Base-by-base conservation (phyloP, 441 rosid genomes). In the Pelargonium cotyledonis region DNA sequence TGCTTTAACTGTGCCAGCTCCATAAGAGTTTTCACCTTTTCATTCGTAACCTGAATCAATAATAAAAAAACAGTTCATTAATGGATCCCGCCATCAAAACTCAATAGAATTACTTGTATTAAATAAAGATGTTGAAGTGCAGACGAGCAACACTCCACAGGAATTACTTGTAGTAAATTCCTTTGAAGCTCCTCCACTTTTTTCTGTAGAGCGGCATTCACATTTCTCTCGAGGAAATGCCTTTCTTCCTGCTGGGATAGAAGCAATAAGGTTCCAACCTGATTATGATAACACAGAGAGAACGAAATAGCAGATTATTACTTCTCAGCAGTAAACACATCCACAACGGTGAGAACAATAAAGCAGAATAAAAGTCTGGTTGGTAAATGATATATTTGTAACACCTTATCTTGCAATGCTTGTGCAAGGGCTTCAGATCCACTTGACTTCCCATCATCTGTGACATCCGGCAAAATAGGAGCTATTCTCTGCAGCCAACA, bases 201-300 rank as follows among this genome's bases (percentile, higher is more conserved):
- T 78, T 85, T 84, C 81, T 82, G 91, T 72, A 95, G 98, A 77
- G 91, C 97, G 67, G 78, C 84, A 73, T 82, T 84, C 71, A 89
- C 88, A 82, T 95, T 95, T 80, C 78, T 89, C 80, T 90, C 97
- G 74, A 92, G 83, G 72, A 90, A 81, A 84, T 92, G 96, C 74
- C 98, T 85, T 83, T 92, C 99, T 72, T 90, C 99, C 79, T 92
- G 90, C 81, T 95, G 98, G 7, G 99, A 92, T 75, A 95, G 68
- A 77, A 95, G 96, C 71, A 95, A 76, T 51, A 95, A 80, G 26
- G 95, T 82, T 29, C 85, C 83, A 75, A 92, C 96, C 99, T 95
- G 86, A 62, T 55, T 79, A 75, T 68, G 67, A 68, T 69, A 61
- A 55, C 53, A 31, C 43, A 53, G 43, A 40, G 66, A 62, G 49